Evolutionary conservation across 202 grass and related monocot genomes (phyloP), one percentile per base, ranked within the genome.

Genomic region (Hordeum pubiflorum): DNA sequence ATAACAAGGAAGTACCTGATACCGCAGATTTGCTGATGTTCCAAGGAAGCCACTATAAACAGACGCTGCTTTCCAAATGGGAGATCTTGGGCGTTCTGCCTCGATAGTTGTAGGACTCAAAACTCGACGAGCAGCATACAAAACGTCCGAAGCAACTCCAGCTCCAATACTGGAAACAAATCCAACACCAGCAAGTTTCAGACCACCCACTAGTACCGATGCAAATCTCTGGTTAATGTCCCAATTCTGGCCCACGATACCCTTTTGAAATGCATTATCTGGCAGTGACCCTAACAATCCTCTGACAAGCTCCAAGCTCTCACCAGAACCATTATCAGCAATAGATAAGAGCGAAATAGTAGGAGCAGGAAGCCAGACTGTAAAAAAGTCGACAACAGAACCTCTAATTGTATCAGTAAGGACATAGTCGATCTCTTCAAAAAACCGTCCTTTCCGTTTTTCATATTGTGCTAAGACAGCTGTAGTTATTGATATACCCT

Each of bases 191-290:
- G 92, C 92, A 81, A 99, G 90, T 85, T 99, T 99, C 59, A 91
- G 7, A 46, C 96, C 92, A 63, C 96, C 96, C 82, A 99, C 83
- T 31, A 99, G 32, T 65, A 99, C 92, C 7, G 96, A 84, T 31
- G 87, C 92, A 85, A 99, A 79, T 75, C 96, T 89, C 85, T 99
- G 96, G 54, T 77, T 88, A 33, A 88, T 76, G 83, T 86, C 89
- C 92, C 96, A 99, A 68, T 90, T 86, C 79, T 87, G 91, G 20
- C 95, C 92, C 33, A 85, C 68, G 15, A 77, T 83, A 78, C 76
- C 92, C 81, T 95, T 98, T 87, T 98, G 92, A 75, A 99, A 99
- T 78, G 96, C 92, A 77, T 99, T 99, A 75, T 99, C 96, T 77
- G 96, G 96, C 38, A 99, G 55, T 75, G 96, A 91, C 38, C 90